Percentiles rank a stretch among this genome's conserved stretches.
These are phyloP conservation scores for Paradendryphiella salina DNA, from an alignment of 2,329 filamentous ascomycete species.

Conservation along the genomic window DNA sequence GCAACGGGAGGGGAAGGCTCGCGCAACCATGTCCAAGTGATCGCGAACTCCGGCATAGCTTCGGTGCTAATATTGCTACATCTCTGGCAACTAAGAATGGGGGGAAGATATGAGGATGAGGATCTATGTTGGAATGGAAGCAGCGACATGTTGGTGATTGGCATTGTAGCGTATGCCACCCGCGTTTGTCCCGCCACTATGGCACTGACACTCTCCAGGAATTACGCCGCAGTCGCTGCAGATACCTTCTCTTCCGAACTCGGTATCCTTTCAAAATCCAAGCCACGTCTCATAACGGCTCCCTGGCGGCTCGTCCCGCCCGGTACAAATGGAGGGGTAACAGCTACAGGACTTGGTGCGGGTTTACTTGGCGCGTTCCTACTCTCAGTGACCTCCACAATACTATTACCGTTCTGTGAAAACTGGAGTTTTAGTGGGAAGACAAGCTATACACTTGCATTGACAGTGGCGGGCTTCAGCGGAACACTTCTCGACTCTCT, in stretches of 20 bases:
- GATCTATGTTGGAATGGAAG: conserved; percentile 48
- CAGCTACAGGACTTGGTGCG: conserved; percentile 70
- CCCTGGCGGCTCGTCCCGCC: conserved; percentile 77
- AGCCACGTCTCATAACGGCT: conserved; percentile 85
- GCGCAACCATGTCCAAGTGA: conserved; percentile 82
- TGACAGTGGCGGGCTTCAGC: conserved; percentile 73
- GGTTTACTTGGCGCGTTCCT: conserved; percentile 72
- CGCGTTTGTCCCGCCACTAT: not conserved
- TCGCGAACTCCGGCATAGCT: conserved; percentile 84
- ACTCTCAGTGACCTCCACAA: conserved; percentile 67
- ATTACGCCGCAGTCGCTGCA: conserved; percentile 88
- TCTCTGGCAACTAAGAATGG: conserved; percentile 49
- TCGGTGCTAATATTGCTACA: conserved; percentile 65
- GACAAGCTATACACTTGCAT: conserved; percentile 51
- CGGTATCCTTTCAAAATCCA: conserved; percentile 77
- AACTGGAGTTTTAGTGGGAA: conserved; percentile 30
- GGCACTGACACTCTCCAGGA: conserved; percentile 57
- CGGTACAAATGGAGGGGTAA: conserved; percentile 94
- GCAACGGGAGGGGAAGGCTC: conserved; percentile 76
- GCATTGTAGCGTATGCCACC: conserved; percentile 51
- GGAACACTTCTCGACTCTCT: conserved; percentile 88
- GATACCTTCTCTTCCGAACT: conserved; percentile 96
- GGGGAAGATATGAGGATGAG: conserved; percentile 33
- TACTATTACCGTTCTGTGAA: conserved; percentile 71
- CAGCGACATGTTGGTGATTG: conserved; percentile 50